Conservation (phyloP, 352 stramenopile species). For the Phytophthora colocasiae region DNA sequence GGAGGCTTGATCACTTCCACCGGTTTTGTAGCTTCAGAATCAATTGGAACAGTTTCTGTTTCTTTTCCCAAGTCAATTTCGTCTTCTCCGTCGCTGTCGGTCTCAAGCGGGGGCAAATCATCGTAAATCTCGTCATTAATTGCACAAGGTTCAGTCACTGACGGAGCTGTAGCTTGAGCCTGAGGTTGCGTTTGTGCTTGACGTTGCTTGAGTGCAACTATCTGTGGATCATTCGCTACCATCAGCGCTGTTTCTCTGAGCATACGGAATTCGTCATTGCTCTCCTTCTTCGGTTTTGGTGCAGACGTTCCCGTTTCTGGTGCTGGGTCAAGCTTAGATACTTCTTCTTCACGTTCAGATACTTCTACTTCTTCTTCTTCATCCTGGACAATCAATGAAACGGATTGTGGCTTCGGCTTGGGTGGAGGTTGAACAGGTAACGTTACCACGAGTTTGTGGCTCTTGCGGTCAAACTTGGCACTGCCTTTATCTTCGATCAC, state of each 20-base stretch:
- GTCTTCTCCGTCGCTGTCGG: slow-evolving; percentile 55
- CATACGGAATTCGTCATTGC: slow-evolving; percentile 63
- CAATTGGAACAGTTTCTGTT: background rate
- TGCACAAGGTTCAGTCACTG: slow-evolving; percentile 23
- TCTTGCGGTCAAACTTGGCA: slow-evolving; percentile 88
- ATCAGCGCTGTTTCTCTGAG: slow-evolving; percentile 72
- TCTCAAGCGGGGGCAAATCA: slow-evolving; percentile 67
- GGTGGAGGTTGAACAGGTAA: slow-evolving; percentile 76
- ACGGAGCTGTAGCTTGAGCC: background rate
- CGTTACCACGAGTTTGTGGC: slow-evolving; percentile 74
- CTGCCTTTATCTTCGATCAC: slow-evolving; percentile 80
- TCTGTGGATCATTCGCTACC: slow-evolving; percentile 67
- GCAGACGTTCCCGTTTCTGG: background rate
- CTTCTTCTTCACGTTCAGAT: slow-evolving; percentile 19
- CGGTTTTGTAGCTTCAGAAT: slow-evolving; percentile 5
- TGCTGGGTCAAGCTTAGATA: slow-evolving; percentile 7
- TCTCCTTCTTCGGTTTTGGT: slow-evolving; percentile 19
- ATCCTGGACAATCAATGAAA: slow-evolving; percentile 50
- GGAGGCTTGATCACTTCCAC: slow-evolving; percentile 21
- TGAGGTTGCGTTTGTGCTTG: slow-evolving; percentile 3
- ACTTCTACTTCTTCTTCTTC: slow-evolving; percentile 43
- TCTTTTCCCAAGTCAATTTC: slow-evolving; percentile 18
- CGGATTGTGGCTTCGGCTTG: slow-evolving; percentile 27
- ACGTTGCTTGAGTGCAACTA: slow-evolving; percentile 20
- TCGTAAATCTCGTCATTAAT: slow-evolving; percentile 36